A percentile compares a stretch with the other conserved stretches of the same genome.
Conservation (phyloP, 2,329 filamentous ascomycete genomes). For the Pseudopithomyces chartarum region DNA sequence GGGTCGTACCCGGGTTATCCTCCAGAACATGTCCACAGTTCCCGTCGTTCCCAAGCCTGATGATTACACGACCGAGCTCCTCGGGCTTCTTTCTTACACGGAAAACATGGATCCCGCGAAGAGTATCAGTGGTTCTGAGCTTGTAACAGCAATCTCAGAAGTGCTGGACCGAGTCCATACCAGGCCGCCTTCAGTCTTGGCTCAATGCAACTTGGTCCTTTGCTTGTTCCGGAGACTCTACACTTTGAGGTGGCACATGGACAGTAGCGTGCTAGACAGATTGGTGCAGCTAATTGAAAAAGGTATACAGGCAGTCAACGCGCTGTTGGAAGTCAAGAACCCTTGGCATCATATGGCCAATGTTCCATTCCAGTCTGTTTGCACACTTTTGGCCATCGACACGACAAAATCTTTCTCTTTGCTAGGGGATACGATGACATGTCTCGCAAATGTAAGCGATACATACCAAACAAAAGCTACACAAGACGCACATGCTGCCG, state of each 20-base stretch:
- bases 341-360: constrained; percentile 67
- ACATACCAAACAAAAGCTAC: constrained; percentile 48
- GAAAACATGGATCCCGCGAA: constrained; percentile 60
- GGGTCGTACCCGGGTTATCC: constrained; percentile 57
- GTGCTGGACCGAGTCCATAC: constrained; percentile 51
- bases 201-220: constrained; percentile 61
- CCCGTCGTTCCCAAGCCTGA: constrained; percentile 47
- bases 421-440: constrained; percentile 56
- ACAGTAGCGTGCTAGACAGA: constrained; percentile 43
- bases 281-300: constrained; percentile 54
- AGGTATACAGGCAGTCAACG: constrained; percentile 55
- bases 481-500: constrained; percentile 12
- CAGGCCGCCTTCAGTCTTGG: constrained; percentile 51
- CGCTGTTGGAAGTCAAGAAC: constrained; percentile 50
- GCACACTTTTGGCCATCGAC: constrained; percentile 61
- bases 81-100: constrained; percentile 59
- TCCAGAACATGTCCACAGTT: constrained; percentile 53
- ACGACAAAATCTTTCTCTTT: constrained; percentile 54
- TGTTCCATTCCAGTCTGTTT: constrained; percentile 64
- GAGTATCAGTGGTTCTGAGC: constrained; percentile 47
- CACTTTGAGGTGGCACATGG: constrained; percentile 55
- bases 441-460: constrained; percentile 39
- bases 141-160: constrained; percentile 50
- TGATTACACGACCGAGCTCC: constrained; percentile 55
- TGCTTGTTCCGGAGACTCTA: constrained; percentile 62